Conservation (phyloP, 306 rosid species). For the Glycine soja region DNA sequence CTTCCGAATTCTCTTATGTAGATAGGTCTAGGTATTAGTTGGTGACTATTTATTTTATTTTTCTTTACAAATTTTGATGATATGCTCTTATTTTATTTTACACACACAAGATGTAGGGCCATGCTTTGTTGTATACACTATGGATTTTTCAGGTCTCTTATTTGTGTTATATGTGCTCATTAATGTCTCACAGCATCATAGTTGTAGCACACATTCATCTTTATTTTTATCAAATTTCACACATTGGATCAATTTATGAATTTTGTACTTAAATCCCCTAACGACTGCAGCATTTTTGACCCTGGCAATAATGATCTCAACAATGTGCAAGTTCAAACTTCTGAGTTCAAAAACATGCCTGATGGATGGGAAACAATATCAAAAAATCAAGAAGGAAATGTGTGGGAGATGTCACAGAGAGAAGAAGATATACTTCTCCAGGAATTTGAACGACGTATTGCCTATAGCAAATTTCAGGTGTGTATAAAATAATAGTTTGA, state of each 20-base stretch:
- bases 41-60: background rate
- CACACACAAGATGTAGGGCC: background rate
- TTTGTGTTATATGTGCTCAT: background rate
- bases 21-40: background rate
- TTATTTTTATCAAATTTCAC: background rate
- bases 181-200: conserved; percentile 13
- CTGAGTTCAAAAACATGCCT: conserved; percentile 82
- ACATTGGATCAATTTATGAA: conserved; percentile 9
- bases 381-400: conserved; percentile 73
- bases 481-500: conserved; percentile 12
- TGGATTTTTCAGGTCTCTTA: background rate
- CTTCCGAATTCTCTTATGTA: background rate
- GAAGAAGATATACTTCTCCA: conserved; percentile 96
- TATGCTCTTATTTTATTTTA: background rate
- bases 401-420: conserved; percentile 98
- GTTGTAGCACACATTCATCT: conserved; percentile 21
- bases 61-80: background rate
- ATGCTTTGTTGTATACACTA: conserved; percentile 1
- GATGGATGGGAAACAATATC: conserved; percentile 98
- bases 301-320: conserved; percentile 65
- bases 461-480: conserved; percentile 96
- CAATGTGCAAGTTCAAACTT: conserved; percentile 59
- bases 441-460: conserved; percentile 92
- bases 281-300: conserved; percentile 76
- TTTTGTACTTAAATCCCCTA: conserved; percentile 33